Base-by-base conservation (phyloP, 371 early-diverging fungal genomes). In the Umbelopsis sp. region DNA sequence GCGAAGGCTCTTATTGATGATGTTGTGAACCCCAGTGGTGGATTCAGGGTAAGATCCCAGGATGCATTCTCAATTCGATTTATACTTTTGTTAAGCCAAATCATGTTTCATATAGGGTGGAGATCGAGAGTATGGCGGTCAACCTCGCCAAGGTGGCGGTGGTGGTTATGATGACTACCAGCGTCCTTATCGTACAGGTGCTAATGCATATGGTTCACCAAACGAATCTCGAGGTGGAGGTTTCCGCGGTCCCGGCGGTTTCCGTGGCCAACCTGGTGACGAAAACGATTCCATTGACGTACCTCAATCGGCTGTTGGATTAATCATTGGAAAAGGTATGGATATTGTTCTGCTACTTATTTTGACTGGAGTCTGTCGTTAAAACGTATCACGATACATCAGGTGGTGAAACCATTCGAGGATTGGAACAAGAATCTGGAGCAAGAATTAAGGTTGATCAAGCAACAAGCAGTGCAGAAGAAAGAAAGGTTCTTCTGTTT, bases 381-480 rank as follows among this genome's bases (percentile, higher is more conserved):
- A 22, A 50, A 12, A 48, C 6, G 5, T 9, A 8, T 63, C 4
- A 18, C 9, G 41, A 35, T 16, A 16, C 5, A 35, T 65, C 52
- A 86, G 88, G 93, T 25, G 96, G 97, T 50, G 97, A 96, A 75
- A 97, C 94, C 9, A 92, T 97, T 38, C 89, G 92, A 75, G 74
- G 80, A 41, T 79, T 97, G 65, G 93, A 96, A 79, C 92, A 91
- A 69, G 87, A 89, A 68, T 87, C 92, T 1, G 93, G 95, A 0
- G 94, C 96, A 18, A 82, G 88, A 64, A 94, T 96, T 70, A 88
- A 91, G 69, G 85, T 93, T 20, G 88, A 91, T 57, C 86, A 85
- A 53, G 85, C 77, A 78, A 48, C 74, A 65, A 11, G 71, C 50
- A 70, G 80, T 65, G 67, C 80, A 51, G 71, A 72, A 14, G 80